Evolutionary conservation across 345 rosid species (phyloP), one percentile per base, ranked within the genome.

Genomic region (Noccaea bulbosa): DNA sequence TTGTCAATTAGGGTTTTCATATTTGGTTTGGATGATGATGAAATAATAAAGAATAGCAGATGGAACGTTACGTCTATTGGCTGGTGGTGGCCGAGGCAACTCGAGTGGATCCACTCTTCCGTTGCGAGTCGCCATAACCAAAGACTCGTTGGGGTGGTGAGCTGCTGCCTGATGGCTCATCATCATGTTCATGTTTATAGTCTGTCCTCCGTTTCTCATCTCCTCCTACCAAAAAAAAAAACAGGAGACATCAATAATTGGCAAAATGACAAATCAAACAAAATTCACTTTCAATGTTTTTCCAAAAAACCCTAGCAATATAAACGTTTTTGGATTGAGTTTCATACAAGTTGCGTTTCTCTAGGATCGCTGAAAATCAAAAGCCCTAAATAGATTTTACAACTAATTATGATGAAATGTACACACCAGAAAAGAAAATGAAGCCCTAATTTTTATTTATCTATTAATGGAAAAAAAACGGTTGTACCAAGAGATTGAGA

Each of bases 1-100:
- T 56, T 47, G 58, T 50, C 14, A 32, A 60, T 41, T 70, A 70
- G 60, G 74, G 35, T 22, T 62, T 43, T 10, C 3, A 6, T 6
- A 11, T 8, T 9, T 7, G 39, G 11, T 7, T 22, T 34, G 17
- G 37, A 27, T 27, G 43, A 46, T 47, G 6, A 2, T 32, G 38
- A 62, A 34, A 41, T 12, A 20, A 24, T 10, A 60, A 49, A 60
- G n/a, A 63, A 45, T 50, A 59, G 8, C 62, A 69, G 44, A 69
- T 27, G 55, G 74, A 71, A 51, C 62, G 86, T 82, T 78, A 93
- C 98, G 96, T 87, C 91, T 80, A 77, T 93, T 93, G 58, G 80
- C 77, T 5, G 78, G 77, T 4, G 89, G 86, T 5, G 96, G 89
- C 22, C 85, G 83, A 38, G 91, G 85, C 77, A 87, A 79, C 72